phyloP scores from a whole-genome alignment of 225 moss, liverwort and hornwort species.

The Polytrichum commune region DNA sequence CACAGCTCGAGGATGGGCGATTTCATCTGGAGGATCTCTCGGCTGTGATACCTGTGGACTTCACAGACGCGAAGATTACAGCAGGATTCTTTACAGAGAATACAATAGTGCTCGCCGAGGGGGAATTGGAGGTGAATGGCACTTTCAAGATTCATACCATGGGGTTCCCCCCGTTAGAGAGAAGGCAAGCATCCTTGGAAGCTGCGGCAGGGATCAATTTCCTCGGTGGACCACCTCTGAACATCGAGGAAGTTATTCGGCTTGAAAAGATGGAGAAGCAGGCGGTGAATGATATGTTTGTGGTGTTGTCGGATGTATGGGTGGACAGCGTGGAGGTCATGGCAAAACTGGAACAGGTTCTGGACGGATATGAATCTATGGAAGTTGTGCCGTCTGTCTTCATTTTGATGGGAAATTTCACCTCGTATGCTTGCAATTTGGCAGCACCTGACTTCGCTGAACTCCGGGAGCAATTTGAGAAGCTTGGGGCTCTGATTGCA shows the following conservation, averaged over 20 bases:
- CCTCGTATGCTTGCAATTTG: slow-evolving; percentile 90
- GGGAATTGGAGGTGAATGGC: slow-evolving; percentile 62
- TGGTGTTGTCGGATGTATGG: slow-evolving; percentile 88
- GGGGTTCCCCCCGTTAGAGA: slow-evolving; percentile 97
- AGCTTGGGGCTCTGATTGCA: slow-evolving; percentile 67
- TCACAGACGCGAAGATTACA: slow-evolving; percentile 77
- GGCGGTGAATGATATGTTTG: slow-evolving; percentile 84
- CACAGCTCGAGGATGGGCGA: slow-evolving; percentile 79
- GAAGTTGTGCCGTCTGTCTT: slow-evolving; percentile 94
- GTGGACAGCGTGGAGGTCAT: slow-evolving; percentile 81
- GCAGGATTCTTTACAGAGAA: slow-evolving; percentile 97
- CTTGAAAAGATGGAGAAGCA: slow-evolving; percentile 45
- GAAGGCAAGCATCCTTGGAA: slow-evolving; percentile 63
- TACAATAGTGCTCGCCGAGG: slow-evolving; percentile 85
- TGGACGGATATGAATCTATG: slow-evolving; percentile 82
- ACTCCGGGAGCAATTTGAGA: slow-evolving; percentile 73
- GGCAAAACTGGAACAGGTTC: slow-evolving; percentile 75
- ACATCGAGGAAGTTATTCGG: slow-evolving; percentile 34
- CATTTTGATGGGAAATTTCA: slow-evolving; percentile 90
- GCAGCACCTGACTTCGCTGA: slow-evolving; percentile 75
- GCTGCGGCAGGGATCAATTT: slow-evolving; percentile 63
- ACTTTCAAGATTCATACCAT: slow-evolving; percentile 75
- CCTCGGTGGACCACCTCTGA: slow-evolving; percentile 44
- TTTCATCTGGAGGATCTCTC: slow-evolving; percentile 85
- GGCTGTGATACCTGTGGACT: slow-evolving; percentile 61